Evolutionary conservation across 2,329 filamentous ascomycete species (phyloP), one percentile per base, ranked within the genome.

Genomic region (Colletotrichum coccodes): DNA sequence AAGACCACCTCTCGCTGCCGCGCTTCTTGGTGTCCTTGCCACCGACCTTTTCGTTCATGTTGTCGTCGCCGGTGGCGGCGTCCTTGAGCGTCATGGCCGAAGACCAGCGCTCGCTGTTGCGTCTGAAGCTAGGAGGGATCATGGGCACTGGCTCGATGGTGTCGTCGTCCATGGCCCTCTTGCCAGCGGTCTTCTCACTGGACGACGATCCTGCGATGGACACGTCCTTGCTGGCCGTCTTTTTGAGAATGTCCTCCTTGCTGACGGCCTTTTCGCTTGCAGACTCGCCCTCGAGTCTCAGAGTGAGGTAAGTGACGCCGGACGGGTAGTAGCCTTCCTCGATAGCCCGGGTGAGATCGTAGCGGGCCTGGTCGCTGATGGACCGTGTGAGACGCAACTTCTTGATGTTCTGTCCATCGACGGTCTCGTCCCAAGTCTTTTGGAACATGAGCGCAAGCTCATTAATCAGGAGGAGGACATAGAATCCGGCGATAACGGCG

Each of bases 401-500:
- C 61, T 68, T 68, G 8, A 68, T 65, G 54, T 68, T 65, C 40
- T 68, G 61, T 12, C 32, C 61, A 28, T 65, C 44, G 21, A 68
- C 26, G 14, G 66, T 68, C 42, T 68, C 66, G 16, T 65, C 60
- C 68, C 68, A 70, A 3, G 68, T 62, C 68, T 60, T 69, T 44
- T 68, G 64, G 64, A 70, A 70, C 46, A 70, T 54, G 32, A 70
- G 68, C 23, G 60, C 67, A 12, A 72, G 47, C 64, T 73, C 72
- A 28, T 58, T 68, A 8, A 46, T 44, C 6, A 74, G 42, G 1
- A 75, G 69, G 6, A 72, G 46, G n/a, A 66, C 49, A 42, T 74
- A 76, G 18, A 74, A 71, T 9, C 57, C 71, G 4, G 63, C 54
- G 9, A 74, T 61, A 8, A 75, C 70, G 23, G 70, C 71, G 9